Percentiles rank a stretch among this genome's conserved stretches.
Conservation (phyloP, 352 stramenopile genomes). For the Globisporangium paddicum region DNA sequence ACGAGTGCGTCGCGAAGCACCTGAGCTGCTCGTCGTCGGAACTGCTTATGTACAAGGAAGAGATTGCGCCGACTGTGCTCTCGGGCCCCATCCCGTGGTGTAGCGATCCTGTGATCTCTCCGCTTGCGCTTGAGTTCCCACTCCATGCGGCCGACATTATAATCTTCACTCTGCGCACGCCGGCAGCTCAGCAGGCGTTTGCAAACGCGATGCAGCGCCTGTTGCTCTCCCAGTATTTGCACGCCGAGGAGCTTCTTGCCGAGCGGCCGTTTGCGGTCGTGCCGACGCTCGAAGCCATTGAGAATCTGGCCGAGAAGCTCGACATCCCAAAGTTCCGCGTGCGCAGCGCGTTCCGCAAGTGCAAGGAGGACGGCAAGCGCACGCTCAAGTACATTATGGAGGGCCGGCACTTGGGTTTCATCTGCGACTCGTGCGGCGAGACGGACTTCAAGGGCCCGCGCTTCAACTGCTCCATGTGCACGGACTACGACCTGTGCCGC, state of each 20-base stretch:
- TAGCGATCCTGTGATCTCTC: constrained; percentile 7
- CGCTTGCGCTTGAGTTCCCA: constrained; percentile 9
- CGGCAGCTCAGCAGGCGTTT: constrained; percentile 21
- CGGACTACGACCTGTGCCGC: constrained; percentile 71
- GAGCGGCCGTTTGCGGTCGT: constrained; percentile 5
- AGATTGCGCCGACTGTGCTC: constrained; percentile 60
- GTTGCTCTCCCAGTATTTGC: constrained; percentile 34
- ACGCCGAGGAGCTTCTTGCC: constrained; percentile 32
- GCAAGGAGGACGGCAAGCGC: constrained; percentile 50
- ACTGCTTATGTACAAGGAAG: constrained; percentile 65
- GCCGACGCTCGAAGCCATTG: constrained; percentile 57
- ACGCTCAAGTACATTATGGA: constrained; percentile 84
- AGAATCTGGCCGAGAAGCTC: constrained; percentile 56
- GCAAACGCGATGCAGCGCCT: constrained; percentile 21
- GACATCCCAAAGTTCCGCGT: constrained; percentile 80
- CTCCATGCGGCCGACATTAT: constrained; percentile 61
- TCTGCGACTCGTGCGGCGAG: constrained; percentile 77
- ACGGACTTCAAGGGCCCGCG: constrained; percentile 72
- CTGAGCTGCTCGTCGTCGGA: constrained; percentile 39
- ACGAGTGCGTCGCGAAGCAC: constrained; percentile 37
- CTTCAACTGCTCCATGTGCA: constrained; percentile 74
- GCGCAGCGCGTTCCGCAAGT: constrained; percentile 78
- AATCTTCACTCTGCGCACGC: constrained; percentile 33
- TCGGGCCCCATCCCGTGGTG: constrained; percentile 42
- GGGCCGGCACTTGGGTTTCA: constrained; percentile 72